A percentile compares a stretch with the other conserved stretches of the same genome.
Evolutionary conservation across 805 yeast species (phyloP).

Genomic region (Maudiozyma barnettii): DNA sequence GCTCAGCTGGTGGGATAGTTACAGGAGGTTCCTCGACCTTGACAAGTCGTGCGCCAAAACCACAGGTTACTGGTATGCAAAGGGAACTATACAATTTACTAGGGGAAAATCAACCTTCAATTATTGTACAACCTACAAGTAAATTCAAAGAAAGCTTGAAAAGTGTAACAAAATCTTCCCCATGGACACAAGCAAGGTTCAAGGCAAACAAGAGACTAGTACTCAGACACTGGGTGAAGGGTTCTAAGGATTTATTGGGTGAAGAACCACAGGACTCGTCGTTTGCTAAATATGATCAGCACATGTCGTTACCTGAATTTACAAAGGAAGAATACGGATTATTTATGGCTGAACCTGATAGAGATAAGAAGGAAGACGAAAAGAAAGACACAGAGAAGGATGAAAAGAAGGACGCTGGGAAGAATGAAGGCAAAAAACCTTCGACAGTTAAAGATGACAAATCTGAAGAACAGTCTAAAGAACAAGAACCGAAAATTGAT

Average conservation of each 20-base stretch:
- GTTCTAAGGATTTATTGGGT: conserved; percentile 38
- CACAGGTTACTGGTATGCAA: conserved; percentile 58
- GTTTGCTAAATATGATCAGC: conserved; percentile 67
- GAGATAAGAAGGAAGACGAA: conserved; percentile 5
- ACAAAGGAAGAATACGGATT: conserved; percentile 49
- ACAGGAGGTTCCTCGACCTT: conserved; percentile 2
- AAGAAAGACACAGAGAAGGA: not conserved
- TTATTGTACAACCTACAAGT: conserved; percentile 38
- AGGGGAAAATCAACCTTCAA: conserved; percentile 90
- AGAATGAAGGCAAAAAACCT: conserved; percentile 7
- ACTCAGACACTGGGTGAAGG: conserved; percentile 83
- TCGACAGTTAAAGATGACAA: not conserved
- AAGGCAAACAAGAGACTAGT: conserved; percentile 39
- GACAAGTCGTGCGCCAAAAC: conserved; percentile 13
- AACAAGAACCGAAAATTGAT: conserved; percentile 1
- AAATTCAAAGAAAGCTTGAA: conserved; percentile 58
- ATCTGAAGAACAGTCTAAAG: not conserved
- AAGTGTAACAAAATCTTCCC: conserved; percentile 54
- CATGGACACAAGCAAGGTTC: conserved; percentile 72
- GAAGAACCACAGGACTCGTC: conserved; percentile 35
- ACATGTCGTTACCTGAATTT: conserved; percentile 60
- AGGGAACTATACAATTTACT: conserved; percentile 80
- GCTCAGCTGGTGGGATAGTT: conserved; percentile 2
- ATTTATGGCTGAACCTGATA: conserved; percentile 28
- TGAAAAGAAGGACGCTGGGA: not conserved